Base-by-base conservation (phyloP, 345 rosid species). In the Eucalyptus urophylla region DNA sequence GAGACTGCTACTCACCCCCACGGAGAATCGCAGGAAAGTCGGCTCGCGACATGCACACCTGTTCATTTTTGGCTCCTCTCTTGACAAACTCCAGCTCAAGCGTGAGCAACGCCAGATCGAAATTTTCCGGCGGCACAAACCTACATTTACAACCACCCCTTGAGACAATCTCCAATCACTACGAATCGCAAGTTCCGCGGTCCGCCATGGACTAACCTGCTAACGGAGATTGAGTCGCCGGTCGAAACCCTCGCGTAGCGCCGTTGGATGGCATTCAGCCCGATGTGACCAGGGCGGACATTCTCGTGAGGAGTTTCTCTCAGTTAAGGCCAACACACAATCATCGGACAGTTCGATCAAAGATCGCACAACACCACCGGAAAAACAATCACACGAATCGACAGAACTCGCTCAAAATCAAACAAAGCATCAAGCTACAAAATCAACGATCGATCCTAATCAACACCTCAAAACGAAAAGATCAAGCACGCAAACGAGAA, bases 61-160 rank as follows among this genome's bases (percentile, higher is more conserved):
- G 97, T 92, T 98, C 99, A 91, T 53, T 97, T 93, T 94, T 97
- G 56, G 97, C 94, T 54, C 99, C 99, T 91, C 93, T 97, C 91
- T 98, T 98, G 29, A 97, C 98, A 90, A 98, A 98, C 89, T 98
- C 99, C 91, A 98, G 89, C 90, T 98, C 99, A 19, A 95, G 93
- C 49, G 96, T 94, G 69, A 98, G 95, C 93, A 98, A 33, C 13
- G 97, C 99, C 62, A 98, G 93, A 87, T 94, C 93, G 90, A 93
- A 98, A 91, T 93, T 86, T 53, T 97, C 98, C 1, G 99, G 99
- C 88, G 96, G 99, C 49, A 94, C 87, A 90, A 96, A 97, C 92
- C 99, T 98, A 90, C 87, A 91, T 49, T 86, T 8, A 14, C 47
- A 13, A 11, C n/a, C 2, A 53, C 31, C 24, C 16, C 49, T 21